Base-by-base conservation (phyloP, 345 rosid genomes). In the Salix arbutifolia region DNA sequence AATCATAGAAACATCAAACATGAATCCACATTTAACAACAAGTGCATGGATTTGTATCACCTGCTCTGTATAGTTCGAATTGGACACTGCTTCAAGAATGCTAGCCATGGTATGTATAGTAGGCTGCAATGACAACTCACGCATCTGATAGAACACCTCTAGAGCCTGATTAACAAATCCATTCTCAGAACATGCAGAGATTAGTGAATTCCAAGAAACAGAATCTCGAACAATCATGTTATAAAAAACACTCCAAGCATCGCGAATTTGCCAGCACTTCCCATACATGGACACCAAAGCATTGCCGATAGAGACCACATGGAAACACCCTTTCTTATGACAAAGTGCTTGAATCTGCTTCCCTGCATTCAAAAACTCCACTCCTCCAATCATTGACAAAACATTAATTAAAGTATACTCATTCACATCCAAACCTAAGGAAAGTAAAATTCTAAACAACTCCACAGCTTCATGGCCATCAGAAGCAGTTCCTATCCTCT, bases 131-230 rank as follows among this genome's bases (percentile, higher is more conserved):
- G 44, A 68, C 19, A 10, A 37, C 37, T 50, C 38, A 65, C 72
- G 78, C 85, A 84, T 84, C 16, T 56, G 64, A 65, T 76, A 82
- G 77, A 82, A 82, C 44, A 76, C 61, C 64, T 67, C 73, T 68
- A 84, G 61, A 73, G 85, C 82, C 67, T 74, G 79, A 71, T 48
- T 42, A 75, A 76, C 10, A 58, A 72, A 80, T 35, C 86, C 82
- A 80, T 77, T 84, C 44, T 76, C 83, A 60, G 72, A 82, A 82
- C 79, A 86, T 17, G 81, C 89, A 35, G 85, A 80, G 72, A 84
- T 80, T 68, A 84, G 66, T 12, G 84, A 82, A 78, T 86, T 86
- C 89, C 87, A 86, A 12, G 85, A 86, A 74, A 84, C 77, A 76
- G 79, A 76, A 78, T 86, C 89, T 21, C 64, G 76, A 71, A 23